Evolutionary conservation across 108 stramenopile genomes (phyloP).

Genomic region (Parietichytrium sp.): DNA sequence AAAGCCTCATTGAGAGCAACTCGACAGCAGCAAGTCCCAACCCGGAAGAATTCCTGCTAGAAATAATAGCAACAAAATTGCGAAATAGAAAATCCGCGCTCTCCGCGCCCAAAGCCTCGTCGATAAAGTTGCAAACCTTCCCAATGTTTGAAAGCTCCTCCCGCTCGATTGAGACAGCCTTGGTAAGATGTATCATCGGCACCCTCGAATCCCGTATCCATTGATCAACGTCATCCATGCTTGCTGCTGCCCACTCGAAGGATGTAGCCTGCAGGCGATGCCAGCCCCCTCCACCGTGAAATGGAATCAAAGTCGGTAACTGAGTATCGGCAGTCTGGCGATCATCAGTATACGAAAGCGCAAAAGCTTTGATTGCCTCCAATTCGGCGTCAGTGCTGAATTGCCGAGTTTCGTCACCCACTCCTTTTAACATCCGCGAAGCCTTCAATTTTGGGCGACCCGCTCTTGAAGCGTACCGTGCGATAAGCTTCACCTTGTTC

Average conservation of each 20-base stretch:
- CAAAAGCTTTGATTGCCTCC: not conserved
- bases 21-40: not conserved
- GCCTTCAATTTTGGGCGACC: not conserved
- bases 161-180: not conserved
- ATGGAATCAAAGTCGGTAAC: not conserved
- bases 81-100: not conserved
- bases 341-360: not conserved
- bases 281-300: not conserved
- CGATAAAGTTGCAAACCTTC: not conserved
- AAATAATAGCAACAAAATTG: not conserved
- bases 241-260: not conserved
- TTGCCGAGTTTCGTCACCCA: not conserved
- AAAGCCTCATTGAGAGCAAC: not conserved
- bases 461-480: not conserved
- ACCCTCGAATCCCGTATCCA: not conserved
- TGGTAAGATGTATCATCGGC: not conserved
- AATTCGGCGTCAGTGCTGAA: not conserved
- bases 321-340: not conserved
- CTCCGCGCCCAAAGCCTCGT: not conserved
- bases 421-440: not conserved
- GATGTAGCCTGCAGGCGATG: not conserved
- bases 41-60: not conserved
- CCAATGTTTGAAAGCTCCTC: not conserved
- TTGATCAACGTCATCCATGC: not conserved
- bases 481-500: not conserved